Evolutionary conservation across 23 red algal genomes (phyloP), one percentile per base, ranked within the genome.

Genomic region (Gracilaria caudata): DNA sequence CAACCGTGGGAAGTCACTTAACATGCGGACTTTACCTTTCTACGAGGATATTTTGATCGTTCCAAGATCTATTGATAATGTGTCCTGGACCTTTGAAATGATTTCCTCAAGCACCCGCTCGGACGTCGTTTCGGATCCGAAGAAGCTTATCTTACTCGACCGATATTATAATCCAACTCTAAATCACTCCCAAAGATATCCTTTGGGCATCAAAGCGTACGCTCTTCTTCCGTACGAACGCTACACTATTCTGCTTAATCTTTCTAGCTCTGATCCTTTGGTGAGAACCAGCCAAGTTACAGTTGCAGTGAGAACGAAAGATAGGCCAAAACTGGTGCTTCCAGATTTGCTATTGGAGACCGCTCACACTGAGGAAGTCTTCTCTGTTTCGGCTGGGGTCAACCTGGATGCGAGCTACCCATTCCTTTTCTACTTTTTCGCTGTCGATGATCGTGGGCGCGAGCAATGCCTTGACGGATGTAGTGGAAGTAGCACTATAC

Each of bases 401-500:
- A 91, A 91, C 51, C 66, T 91, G 7, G 87, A 91, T 73, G 38
- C 61, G 1, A 55, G 56, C 3, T 45, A 81, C 76, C 56, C 53
- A 51, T 91, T 91, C 51, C 51, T 64, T 29, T 91, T 77, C 77
- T 91, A 58, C 53, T 91, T 91, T 37, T 91, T 72, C 51, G 53
- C 78, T 33, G 77, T 91, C 55, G 46, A 72, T 35, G 16, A 57
- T 1, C 47, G 73, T 73, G 87, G 87, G 56, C 73, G 78, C 20
- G 75, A 81, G 19, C 64, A 74, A 25, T 91, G 87, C 74, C 39
- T 91, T 28, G 78, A 91, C 64, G 87, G 87, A 53, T 91, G 87
- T 35, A 82, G 87, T 82, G 87, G 87, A 59, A 54, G 63, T 44
- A 51, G 17, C 14, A 68, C 58, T 28, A 68, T 91, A 38, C 87